phyloP scores from a whole-genome alignment of 2,329 filamentous ascomycete species.

The Pseudofabraea citricarpa region DNA sequence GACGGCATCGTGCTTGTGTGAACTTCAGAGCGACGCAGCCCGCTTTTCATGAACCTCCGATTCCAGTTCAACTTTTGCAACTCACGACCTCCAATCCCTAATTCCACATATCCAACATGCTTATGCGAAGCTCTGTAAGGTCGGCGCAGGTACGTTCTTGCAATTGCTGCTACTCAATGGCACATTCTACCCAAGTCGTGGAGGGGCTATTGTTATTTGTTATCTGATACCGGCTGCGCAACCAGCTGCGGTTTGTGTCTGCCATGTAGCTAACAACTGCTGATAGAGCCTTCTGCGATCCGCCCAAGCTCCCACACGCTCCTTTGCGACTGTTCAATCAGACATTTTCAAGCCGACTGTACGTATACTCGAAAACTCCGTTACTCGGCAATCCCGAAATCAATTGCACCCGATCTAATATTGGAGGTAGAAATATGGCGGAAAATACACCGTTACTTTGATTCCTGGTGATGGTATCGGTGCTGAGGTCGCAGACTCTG shows the following conservation, averaged over 20 bases:
- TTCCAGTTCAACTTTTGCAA: conserved; percentile 1
- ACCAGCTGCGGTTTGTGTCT: neutral
- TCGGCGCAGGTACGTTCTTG: conserved; percentile 40
- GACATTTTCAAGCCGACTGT: conserved; percentile 98
- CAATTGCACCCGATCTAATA: neutral
- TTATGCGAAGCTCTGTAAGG: conserved; percentile 27
- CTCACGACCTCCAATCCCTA: conserved; percentile 10
- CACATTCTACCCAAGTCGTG: neutral
- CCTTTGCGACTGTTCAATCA: conserved; percentile 77
- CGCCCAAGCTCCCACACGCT: conserved; percentile 21
- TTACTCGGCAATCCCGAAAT: neutral
- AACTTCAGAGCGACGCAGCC: neutral
- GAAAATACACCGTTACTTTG: conserved; percentile 98
- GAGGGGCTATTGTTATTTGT: neutral
- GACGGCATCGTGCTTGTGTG: conserved; percentile 1
- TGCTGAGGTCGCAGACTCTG: conserved; percentile 93
- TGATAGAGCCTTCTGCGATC: conserved; percentile 29
- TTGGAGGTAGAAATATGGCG: conserved; percentile 57
- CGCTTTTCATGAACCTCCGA: neutral
- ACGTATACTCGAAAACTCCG: conserved; percentile 2
- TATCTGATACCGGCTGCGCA: conserved; percentile 1
- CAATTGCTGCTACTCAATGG: conserved; percentile 17
- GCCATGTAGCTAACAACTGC: conserved; percentile 16
- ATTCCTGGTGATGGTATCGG: conserved; percentile 99
- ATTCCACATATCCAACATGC: conserved; percentile 19